Evolutionary conservation across 345 rosid genomes (phyloP).

Genomic region (Arabis alpina): DNA sequence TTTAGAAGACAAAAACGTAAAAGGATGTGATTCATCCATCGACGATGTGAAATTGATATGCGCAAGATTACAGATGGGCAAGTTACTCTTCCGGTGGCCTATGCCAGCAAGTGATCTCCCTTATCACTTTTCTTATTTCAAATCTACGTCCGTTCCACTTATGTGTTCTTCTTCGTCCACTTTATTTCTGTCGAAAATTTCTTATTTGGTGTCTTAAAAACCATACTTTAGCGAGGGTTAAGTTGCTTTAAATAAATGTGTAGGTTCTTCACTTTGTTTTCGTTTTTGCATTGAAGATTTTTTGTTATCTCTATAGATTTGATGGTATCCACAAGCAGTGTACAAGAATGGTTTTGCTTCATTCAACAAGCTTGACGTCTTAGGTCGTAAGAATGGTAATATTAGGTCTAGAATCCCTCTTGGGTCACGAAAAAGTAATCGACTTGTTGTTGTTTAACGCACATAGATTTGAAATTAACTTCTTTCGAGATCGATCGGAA

Average conservation of each 20-base stretch:
- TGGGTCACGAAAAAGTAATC: conserved; percentile 46
- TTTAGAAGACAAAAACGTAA: too few species aligned
- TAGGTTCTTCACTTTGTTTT: conserved; percentile 11
- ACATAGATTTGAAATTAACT: too few species aligned
- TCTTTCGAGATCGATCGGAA: too few species aligned
- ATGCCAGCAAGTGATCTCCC: too few species aligned
- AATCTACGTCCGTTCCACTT: too few species aligned
- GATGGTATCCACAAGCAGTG: conserved; percentile 51
- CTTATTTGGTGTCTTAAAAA: background rate
- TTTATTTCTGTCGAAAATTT: conserved; percentile 1
- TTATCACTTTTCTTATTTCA: too few species aligned
- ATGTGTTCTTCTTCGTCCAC: conserved; percentile 24
- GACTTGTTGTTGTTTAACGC: conserved; percentile 45
- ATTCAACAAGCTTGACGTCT: conserved; percentile 47
- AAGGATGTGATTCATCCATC: too few species aligned
- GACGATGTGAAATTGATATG: too few species aligned
- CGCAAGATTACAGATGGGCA: too few species aligned
- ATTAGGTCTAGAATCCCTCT: conserved; percentile 32
- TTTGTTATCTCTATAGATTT: conserved; percentile 52
- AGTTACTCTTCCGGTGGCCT: too few species aligned
- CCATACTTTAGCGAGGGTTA: background rate
- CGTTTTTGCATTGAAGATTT: conserved; percentile 4
- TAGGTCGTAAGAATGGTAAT: conserved; percentile 34
- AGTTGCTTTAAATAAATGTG: background rate
- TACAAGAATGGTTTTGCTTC: conserved; percentile 64